Evolutionary conservation across 225 moss, liverwort and hornwort species (phyloP), one percentile per base, ranked within the genome.

Genomic region (Takakia lepidozioides): DNA sequence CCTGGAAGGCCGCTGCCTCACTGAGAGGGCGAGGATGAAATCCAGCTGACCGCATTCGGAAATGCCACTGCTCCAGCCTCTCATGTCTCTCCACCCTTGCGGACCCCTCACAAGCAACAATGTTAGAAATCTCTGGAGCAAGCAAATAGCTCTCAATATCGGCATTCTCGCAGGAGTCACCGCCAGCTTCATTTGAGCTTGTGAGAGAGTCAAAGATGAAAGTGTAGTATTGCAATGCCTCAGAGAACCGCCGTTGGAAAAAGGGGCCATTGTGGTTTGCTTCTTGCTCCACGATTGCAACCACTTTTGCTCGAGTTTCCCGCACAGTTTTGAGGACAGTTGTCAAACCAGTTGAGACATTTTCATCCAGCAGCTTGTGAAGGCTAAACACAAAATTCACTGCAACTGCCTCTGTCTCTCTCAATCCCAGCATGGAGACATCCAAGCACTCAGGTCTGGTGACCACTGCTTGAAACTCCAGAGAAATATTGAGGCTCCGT

Each of bases 351-450:
- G 40, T 41, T 1, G 75, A 72, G 5, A 49, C 7, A 9, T 25
- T 75, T 19, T 59, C 71, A 47, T 67, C 75, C 49, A 81, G 9
- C 23, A 81, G 75, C 39, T 60, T 63, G 47, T 81, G 80, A 21
- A 81, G 80, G 38, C 75, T 72, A 29, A 81, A 71, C 27, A 75
- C 71, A 37, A 81, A 81, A n/a, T 81, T 81, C 5, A 64, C 68
- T 29, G 80, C 80, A 48, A 81, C 71, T 48, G 80, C 80, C 61
- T 81, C 80, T 24, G 57, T 50, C 25, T 59, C 71, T 39, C 80
- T 29, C 7, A 81, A 27, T n/a, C 59, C 48, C 43, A 81, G 25
- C 80, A 70, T 67, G 23, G 58, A 75, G 25, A 75, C 64, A 46
- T 67, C 65, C 4, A 81, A 63, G 11, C 63, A 64, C 57, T 81